Conservation (phyloP, 768 basidiomycete species). For the Pleurotus eryngii region DNA sequence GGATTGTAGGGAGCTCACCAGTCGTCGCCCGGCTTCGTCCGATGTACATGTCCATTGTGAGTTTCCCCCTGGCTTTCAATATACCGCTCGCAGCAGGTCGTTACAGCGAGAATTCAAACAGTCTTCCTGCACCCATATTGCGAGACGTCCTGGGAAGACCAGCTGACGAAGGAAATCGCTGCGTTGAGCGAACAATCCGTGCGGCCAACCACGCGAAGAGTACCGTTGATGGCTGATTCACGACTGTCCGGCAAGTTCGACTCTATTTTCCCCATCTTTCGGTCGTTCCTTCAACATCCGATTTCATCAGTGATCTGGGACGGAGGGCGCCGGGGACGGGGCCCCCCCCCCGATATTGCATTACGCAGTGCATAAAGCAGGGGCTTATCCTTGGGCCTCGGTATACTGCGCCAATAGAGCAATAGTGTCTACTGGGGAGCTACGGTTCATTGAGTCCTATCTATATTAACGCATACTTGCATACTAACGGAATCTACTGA, state of each 20-base stretch:
- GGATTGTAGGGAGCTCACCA: constrained; percentile 42
- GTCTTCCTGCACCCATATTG: constrained; percentile 62
- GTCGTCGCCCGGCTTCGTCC: constrained; percentile 56
- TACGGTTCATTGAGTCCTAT: constrained; percentile 39
- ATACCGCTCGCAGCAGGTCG: neutral
- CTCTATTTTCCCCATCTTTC: neutral
- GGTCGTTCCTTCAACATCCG: neutral
- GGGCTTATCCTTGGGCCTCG: constrained; percentile 57
- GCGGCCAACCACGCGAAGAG: constrained; percentile 56
- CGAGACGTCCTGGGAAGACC: constrained; percentile 61
- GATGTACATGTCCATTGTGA: constrained; percentile 55
- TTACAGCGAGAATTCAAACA: constrained; percentile 14
- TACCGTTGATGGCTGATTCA: constrained; percentile 61
- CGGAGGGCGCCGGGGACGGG: constrained; percentile 63
- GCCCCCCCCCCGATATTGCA: constrained; percentile 54
- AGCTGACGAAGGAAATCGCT: constrained; percentile 57
- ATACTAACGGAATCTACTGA: neutral
- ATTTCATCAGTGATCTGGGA: constrained; percentile 50
- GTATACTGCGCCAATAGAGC: constrained; percentile 60
- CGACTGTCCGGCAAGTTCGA: constrained; percentile 49
- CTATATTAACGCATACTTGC: constrained; percentile 9
- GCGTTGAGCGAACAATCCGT: constrained; percentile 55
- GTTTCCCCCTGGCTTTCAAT: constrained; percentile 15
- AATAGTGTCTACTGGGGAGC: constrained; percentile 54
- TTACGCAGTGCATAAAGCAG: constrained; percentile 50